A percentile compares a stretch with the other conserved stretches of the same genome.
Evolutionary conservation across 1,284 basidiomycete genomes (phyloP).

Genomic region (Tylopilus sp.): DNA sequence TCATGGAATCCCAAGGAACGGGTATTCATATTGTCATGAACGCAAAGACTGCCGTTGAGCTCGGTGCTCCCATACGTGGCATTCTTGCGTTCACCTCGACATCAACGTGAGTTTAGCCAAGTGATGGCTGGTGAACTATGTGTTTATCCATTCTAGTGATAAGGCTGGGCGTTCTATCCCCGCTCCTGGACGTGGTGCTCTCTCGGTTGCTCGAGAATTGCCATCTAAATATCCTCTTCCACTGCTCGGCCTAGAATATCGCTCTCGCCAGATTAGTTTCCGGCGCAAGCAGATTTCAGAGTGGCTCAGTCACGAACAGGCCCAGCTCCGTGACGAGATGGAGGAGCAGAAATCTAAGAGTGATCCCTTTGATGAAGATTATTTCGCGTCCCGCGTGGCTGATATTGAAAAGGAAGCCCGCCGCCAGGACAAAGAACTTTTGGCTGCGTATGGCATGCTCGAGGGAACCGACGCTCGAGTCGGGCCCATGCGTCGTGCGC

Average conservation of each 20-base stretch:
- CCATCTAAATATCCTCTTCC: constrained; percentile 72
- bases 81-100: constrained; percentile 96
- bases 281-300: constrained; percentile 90
- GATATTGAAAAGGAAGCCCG: constrained; percentile 87
- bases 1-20: constrained; percentile 97
- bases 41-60: constrained; percentile 92
- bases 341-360: constrained; percentile 58
- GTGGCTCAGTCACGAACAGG: constrained; percentile 89
- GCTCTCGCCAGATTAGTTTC: constrained; percentile 89
- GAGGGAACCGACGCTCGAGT: constrained; percentile 82
- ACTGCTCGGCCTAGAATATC: constrained; percentile 82
- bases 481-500: constrained; percentile 88
- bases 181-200: constrained; percentile 87
- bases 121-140: constrained; percentile 4
- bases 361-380: constrained; percentile 61
- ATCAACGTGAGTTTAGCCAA: constrained; percentile 68
- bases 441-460: constrained; percentile 93
- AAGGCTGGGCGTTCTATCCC: constrained; percentile 95
- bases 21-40: constrained; percentile 98
- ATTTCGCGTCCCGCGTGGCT: constrained; percentile 70
- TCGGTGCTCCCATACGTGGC: constrained; percentile 92
- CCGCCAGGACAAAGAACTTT: constrained; percentile 87
- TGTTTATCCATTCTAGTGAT: constrained; percentile 53
- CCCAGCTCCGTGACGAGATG: constrained; percentile 77
- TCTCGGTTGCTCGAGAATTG: constrained; percentile 83